Evolutionary conservation across 176 grass and related monocot genomes (phyloP), one percentile per base, ranked within the genome.

Genomic region (Pharus latifolius): DNA sequence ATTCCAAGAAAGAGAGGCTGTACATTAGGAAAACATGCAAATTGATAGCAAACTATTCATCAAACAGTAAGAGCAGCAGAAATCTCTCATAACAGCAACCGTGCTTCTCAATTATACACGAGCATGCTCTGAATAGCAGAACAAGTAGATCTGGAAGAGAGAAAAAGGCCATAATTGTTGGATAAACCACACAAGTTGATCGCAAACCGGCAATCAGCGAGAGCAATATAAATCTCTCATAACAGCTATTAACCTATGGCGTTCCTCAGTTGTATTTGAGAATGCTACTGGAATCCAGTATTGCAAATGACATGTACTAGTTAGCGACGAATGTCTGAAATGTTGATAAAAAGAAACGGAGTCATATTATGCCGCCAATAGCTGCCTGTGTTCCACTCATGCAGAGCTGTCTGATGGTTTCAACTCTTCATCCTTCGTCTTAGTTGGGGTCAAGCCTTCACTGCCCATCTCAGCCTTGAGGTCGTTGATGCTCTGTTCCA

Each of bases 401-500:
- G 80, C 66, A 49, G 75, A 73, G 32, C 62, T 76, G 12, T 77
- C 44, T 44, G 63, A 46, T 10, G 88, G 79, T 59, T 87, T 89
- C 10, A 66, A 68, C 56, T 88, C 88, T 34, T 84, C 81, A 59
- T 75, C 56, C 33, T 78, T 72, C 2, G 45, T 31, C 60, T 82
- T 84, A 5, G 78, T 52, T 56, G 85, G 70, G 1, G 52, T 40
- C 63, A 70, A 27, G 18, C 75, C 57, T 15, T 96, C 82, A 31
- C 14, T 81, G 15, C 64, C 82, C 51, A 88, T 85, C 73, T 87
- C 92, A 42, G 73, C 73, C 76, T 81, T 96, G 70, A 96, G 74
- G 25, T 80, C 83, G 51, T 84, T 92, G 49, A 96, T 77, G 64
- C 80, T 92, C 47, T 86, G 60, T 57, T 96, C 92, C 80, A 96